These are phyloP conservation scores for Aureobasidium leucospermi DNA, from an alignment of 2,329 filamentous ascomycete genomes.

Conservation along the genomic window DNA sequence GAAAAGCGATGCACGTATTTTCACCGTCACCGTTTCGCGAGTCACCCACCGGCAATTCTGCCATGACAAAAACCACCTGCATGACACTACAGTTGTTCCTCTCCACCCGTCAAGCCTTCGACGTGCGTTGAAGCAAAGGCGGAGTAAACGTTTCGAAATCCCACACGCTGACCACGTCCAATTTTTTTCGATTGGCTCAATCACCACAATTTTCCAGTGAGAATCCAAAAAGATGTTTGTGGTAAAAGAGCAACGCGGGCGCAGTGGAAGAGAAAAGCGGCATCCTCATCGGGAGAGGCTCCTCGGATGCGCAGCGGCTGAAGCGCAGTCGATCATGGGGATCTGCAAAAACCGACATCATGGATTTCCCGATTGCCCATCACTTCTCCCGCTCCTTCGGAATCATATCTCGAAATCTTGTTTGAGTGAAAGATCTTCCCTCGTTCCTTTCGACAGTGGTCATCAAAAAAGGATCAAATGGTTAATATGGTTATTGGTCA, in stretches of 20 bases:
- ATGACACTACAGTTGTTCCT: background rate
- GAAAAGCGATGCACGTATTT: background rate
- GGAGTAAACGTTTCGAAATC: background rate
- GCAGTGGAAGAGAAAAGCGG: background rate
- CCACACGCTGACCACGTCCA: too few species aligned
- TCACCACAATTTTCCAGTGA: background rate
- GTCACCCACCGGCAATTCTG: background rate
- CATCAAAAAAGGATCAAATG: background rate
- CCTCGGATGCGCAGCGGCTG: background rate
- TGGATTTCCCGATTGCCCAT: background rate
- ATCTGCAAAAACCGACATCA: conserved; percentile 7
- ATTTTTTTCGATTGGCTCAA: too few species aligned
- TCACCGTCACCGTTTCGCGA: background rate
- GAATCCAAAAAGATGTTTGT: too few species aligned
- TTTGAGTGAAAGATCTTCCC: background rate
- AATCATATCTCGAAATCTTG: background rate
- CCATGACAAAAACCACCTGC: background rate
- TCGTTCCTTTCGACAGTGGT: background rate
- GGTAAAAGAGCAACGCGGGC: too few species aligned
- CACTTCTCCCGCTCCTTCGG: background rate
- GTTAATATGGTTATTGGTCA: background rate
- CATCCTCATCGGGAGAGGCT: background rate
- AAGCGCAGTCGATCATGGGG: background rate
- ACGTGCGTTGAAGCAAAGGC: background rate
- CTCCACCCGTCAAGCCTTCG: background rate